Conservation (phyloP, 768 basidiomycete genomes). For the Xerocomus spinulosus region DNA sequence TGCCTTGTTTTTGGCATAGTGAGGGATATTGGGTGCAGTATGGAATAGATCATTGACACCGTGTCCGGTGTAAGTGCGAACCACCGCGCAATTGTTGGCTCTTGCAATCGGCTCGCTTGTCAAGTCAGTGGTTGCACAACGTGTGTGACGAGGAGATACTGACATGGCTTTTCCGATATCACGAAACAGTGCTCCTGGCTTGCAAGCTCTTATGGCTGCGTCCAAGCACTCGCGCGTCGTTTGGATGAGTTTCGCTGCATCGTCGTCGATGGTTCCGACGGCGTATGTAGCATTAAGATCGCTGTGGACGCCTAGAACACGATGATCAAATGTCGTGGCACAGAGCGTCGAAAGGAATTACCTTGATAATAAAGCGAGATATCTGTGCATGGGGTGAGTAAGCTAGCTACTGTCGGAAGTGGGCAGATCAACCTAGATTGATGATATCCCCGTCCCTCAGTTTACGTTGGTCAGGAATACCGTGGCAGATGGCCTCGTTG, state of each 20-base stretch:
- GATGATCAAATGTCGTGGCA: background rate
- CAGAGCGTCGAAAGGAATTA: slow-evolving; percentile 23
- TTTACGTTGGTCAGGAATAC: slow-evolving; percentile 84
- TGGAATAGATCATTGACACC: slow-evolving; percentile 89
- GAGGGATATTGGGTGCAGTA: slow-evolving; percentile 79
- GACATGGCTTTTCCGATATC: slow-evolving; percentile 86
- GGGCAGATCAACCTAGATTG: slow-evolving; percentile 67
- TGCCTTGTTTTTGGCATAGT: slow-evolving; percentile 93
- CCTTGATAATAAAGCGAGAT: slow-evolving; percentile 78
- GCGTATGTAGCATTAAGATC: slow-evolving; percentile 94
- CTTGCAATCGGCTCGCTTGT: slow-evolving; percentile 79
- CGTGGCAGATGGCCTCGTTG: slow-evolving; percentile 97
- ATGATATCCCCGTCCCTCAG: slow-evolving; percentile 92
- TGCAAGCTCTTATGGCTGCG: slow-evolving; percentile 87
- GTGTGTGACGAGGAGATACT: slow-evolving; percentile 29
- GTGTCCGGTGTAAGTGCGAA: slow-evolving; percentile 89
- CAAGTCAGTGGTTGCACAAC: slow-evolving; percentile 10
- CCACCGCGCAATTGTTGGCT: slow-evolving; percentile 81
- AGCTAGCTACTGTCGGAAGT: slow-evolving; percentile 6
- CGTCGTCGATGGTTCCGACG: slow-evolving; percentile 80
- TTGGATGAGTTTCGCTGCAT: slow-evolving; percentile 75
- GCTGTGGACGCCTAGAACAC: slow-evolving; percentile 69
- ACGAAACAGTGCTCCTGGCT: slow-evolving; percentile 86
- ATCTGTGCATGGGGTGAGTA: slow-evolving; percentile 43
- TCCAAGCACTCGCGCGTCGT: slow-evolving; percentile 82